Base-by-base conservation (phyloP, 2,329 filamentous ascomycete species). In the Xylaria sp. region DNA sequence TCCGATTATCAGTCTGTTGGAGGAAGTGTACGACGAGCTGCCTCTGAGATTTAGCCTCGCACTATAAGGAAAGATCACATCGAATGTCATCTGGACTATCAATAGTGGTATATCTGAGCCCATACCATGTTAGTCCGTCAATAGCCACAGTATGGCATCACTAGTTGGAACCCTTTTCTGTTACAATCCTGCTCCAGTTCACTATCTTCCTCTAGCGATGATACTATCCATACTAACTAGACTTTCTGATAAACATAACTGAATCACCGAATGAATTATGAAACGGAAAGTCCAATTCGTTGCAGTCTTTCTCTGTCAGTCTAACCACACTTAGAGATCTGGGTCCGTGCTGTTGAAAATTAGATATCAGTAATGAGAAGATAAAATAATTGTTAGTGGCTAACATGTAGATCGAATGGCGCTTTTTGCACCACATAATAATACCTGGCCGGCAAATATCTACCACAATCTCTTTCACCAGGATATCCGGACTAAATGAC, bases 161-260 rank as follows among this genome's bases (percentile, higher is more conserved):
- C 4, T 28, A 28, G 28, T 28, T 28, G 3, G 28, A 5, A 28
- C 28, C 28, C 28, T 5, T 28, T 28, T 28, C 28, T 5, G 28
- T 28, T 28, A 28, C 28, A 28, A 28, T 28, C 28, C 28, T 28
- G 28, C 6, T 5, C 4, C 6, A 28, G 28, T 28, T 5, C 4
- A 28, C 28, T 28, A 28, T 28, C 28, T 28, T 25, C 20, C 46
- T 49, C 46, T 3, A 2, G 39, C 2, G 10, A 12, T 46, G 4
- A 8, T 15, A n/a, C 6, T 25, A 9, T 12, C 20, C 9, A 49
- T 12, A 5, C n/a, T 23, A 49, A 31, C 41, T 49, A 3, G 13
- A 8, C 59, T 62, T 62, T 20, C 20, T 62, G n/a, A 52, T 28
- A 62, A 52, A 62, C 59, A 62, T 62, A 41, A 41, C 59, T 31